A percentile compares a stretch with the other conserved stretches of the same genome.
Conservation (phyloP, 202 grass and related monocot genomes). For the Panicum hallii region DNA sequence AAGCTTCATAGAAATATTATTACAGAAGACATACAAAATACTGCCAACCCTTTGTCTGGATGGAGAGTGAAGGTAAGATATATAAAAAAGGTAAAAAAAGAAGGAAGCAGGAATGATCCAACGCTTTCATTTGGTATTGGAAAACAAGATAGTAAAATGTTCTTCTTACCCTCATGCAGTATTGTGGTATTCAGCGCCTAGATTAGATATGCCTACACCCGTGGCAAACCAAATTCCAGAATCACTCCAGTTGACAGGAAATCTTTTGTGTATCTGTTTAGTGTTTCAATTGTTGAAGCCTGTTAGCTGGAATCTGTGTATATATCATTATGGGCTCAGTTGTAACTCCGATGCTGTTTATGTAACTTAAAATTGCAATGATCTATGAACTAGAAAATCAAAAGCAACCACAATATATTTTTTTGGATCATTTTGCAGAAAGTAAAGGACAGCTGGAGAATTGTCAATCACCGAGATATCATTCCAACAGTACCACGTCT, state of each 20-base stretch:
- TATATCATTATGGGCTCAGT: constrained; percentile 22
- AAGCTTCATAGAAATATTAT: constrained; percentile 7
- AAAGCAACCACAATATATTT: constrained; percentile 22
- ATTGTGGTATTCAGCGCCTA: not conserved
- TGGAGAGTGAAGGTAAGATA: constrained; percentile 9
- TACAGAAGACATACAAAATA: constrained; percentile 15
- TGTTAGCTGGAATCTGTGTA: constrained; percentile 21
- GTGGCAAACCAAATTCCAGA: not conserved
- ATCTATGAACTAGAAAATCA: constrained; percentile 1
- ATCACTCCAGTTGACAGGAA: constrained; percentile 9
- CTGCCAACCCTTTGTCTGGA: constrained; percentile 15
- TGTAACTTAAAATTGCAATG: constrained; percentile 14
- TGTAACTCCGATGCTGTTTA: not conserved
- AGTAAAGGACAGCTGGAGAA: constrained; percentile 97
- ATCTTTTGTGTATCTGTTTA: constrained; percentile 13
- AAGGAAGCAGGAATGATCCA: constrained; percentile 9
- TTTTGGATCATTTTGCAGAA: constrained; percentile 63
- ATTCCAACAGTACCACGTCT: constrained; percentile 94
- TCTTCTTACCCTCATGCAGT: not conserved
- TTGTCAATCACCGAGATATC: constrained; percentile 96
- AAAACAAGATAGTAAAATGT: not conserved
- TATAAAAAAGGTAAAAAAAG: not conserved
- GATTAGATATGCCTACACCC: not conserved
- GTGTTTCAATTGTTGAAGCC: not conserved
- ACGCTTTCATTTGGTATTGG: not conserved